A percentile compares a stretch with the other conserved stretches of the same genome.
Evolutionary conservation across 805 yeast genomes (phyloP).

Genomic region (Candida xyloterini): DNA sequence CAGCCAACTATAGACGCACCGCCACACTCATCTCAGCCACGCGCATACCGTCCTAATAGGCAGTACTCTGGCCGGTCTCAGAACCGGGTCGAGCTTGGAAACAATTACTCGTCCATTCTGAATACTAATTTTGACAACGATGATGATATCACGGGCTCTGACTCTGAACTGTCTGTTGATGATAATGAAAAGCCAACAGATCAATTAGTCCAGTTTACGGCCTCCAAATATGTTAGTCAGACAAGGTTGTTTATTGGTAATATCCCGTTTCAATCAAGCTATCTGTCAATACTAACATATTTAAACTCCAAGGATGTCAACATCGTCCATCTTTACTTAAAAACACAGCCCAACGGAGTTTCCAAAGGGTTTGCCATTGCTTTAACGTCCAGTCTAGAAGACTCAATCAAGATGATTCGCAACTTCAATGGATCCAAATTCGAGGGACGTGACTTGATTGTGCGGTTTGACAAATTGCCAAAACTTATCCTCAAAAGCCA

Average conservation of each 20-base stretch:
- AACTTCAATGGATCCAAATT: constrained; percentile 51
- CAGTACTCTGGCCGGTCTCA: constrained; percentile 5
- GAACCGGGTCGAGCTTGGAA: constrained; percentile 20
- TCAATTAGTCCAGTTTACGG: constrained; percentile 23
- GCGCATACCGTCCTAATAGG: constrained; percentile 3
- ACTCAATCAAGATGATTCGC: constrained; percentile 48
- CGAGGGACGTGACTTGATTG: constrained; percentile 59
- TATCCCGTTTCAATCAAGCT: constrained; percentile 42
- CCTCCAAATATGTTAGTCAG: constrained; percentile 38
- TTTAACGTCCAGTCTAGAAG: constrained; percentile 43
- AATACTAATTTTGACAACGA: constrained; percentile 23
- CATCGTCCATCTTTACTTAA: constrained; percentile 24
- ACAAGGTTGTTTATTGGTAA: constrained; percentile 53
- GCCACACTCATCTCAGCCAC: constrained; percentile 7
- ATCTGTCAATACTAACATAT: constrained; percentile 14
- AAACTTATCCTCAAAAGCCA: constrained; percentile 32
- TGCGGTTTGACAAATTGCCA: constrained; percentile 56
- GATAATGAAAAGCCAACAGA: constrained; percentile 25
- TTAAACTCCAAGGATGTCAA: constrained; percentile 14
- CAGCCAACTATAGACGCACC: constrained; percentile 4
- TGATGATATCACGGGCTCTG: not conserved
- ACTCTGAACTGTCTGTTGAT: constrained; percentile 12
- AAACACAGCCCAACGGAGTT: constrained; percentile 40
- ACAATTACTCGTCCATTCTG: constrained; percentile 26
- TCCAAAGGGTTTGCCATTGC: constrained; percentile 67